These are phyloP conservation scores for Yamadazyma buinensis DNA, from an alignment of 1,139 yeast genomes.

Conservation along the genomic window DNA sequence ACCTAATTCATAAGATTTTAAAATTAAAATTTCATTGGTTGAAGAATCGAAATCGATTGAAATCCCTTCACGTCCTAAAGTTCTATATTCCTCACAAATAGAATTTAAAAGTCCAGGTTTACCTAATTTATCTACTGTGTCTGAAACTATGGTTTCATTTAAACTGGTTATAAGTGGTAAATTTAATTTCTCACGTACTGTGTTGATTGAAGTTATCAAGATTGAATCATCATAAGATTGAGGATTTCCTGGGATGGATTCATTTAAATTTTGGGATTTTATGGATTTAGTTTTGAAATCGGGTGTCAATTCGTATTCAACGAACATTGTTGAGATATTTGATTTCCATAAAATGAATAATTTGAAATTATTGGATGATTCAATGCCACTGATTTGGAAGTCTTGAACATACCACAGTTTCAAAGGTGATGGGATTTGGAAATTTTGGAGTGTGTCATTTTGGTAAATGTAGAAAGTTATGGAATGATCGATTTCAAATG, in stretches of 20 bases:
- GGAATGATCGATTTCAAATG: constrained; percentile 13
- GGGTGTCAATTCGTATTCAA: constrained; percentile 17
- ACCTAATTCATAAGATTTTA: constrained; percentile 36
- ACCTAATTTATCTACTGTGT: constrained; percentile 17
- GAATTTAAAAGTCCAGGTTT: constrained; percentile 57
- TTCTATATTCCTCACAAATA: constrained; percentile 64
- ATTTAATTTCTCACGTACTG: constrained; percentile 26
- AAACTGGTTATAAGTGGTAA: constrained; percentile 4
- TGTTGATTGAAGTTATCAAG: constrained; percentile 37
- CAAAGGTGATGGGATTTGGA: constrained; percentile 22
- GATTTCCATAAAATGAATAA: constrained; percentile 58
- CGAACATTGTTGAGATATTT: constrained; percentile 49
- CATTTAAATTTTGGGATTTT: neutral
- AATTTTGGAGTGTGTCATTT: constrained; percentile 23
- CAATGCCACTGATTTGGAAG: constrained; percentile 22
- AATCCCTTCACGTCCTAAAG: constrained; percentile 52
- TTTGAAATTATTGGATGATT: constrained; percentile 1
- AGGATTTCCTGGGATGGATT: constrained; percentile 16
- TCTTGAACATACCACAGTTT: constrained; percentile 52
- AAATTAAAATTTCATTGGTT: constrained; percentile 12
- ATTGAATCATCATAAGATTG: constrained; percentile 29
- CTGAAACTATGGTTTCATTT: constrained; percentile 15
- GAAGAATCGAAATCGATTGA: constrained; percentile 10
- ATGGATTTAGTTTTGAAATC: constrained; percentile 16
- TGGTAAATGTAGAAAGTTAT: constrained; percentile 24